Evolutionary conservation across 495 filamentous ascomycete species (phyloP), one percentile per base, ranked within the genome.

Genomic region (Antarctomyces pellizariae): DNA sequence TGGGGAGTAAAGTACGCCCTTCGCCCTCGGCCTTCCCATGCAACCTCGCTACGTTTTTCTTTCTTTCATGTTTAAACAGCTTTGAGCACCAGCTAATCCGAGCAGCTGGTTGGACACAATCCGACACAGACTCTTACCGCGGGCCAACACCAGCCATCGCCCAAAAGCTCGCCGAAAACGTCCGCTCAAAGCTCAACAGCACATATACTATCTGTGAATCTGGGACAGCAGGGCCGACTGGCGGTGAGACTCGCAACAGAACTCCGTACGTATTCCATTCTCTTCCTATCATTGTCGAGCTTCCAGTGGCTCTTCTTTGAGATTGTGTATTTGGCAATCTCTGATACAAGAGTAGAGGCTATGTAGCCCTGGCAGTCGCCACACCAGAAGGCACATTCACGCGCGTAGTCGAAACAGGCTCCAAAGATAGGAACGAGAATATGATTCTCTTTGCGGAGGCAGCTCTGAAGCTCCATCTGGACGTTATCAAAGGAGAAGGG

Each of bases 401-500:
- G 28, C 49, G 47, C 26, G 65, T 70, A 39, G 36, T 60, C 1
- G 52, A 65, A 14, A 67, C 62, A 8, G 59, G 54, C 9, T 53
- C 52, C 6, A 46, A 39, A 7, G 54, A 64, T 41, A 41, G 65
- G 34, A 57, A 58, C 37, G 50, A 24, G 25, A 72, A 72, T 37
- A 72, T 71, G 66, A 51, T 70, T 31, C 43, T 41, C 17, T 72
- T 72, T 50, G 59, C 64, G 2, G 46, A 43, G n/a, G 63, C 61
- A 36, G 55, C 47, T 10, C 46, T 71, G 45, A 56, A 42, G 29
- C 33, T 72, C 34, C 34, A 71, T 37, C 52, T 48, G 40, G 64
- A 67, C 41, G 63, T 64, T 24, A 48, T 68, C 16, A 52, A 54
- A 32, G 55, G 49, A 13, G 48, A 55, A n/a, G n/a, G n/a, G n/a